A percentile compares a stretch with the other conserved stretches of the same genome.
These are phyloP conservation scores for Pneumocystis wakefieldiae DNA, from an alignment of 1,139 yeast genomes.

Conservation along the genomic window DNA sequence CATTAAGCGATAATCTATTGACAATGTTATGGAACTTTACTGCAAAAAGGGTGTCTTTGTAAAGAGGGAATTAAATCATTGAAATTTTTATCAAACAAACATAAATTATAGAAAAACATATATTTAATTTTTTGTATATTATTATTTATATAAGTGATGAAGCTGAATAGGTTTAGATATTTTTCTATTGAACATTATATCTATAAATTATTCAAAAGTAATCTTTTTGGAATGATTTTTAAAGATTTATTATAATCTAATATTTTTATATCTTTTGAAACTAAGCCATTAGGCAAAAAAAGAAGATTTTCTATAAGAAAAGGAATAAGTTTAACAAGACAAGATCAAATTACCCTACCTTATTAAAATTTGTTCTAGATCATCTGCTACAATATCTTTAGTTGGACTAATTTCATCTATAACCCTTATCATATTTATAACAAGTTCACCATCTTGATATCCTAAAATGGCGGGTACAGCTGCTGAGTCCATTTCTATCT, in stretches of 20 bases:
- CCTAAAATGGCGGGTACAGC: conserved; percentile 12
- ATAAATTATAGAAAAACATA: not conserved
- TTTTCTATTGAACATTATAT: not conserved
- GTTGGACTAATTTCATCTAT: conserved; percentile 9
- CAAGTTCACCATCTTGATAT: conserved; percentile 9
- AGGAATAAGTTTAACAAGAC: not conserved
- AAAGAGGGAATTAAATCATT: not conserved
- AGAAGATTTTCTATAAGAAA: not conserved
- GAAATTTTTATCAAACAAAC: not conserved
- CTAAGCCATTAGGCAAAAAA: not conserved
- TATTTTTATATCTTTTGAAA: not conserved
- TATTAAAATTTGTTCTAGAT: conserved; percentile 8
- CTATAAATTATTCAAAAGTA: not conserved
- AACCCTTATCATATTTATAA: conserved; percentile 10
- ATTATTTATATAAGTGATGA: not conserved
- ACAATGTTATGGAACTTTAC: conserved; percentile 84
- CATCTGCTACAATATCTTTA: not conserved
- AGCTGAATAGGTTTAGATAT: not conserved
- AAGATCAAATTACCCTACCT: not conserved
- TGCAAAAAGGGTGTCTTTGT: not conserved
- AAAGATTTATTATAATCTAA: not conserved
- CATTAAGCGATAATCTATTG: conserved; percentile 80
- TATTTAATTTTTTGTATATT: not conserved
- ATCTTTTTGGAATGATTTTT: not conserved
- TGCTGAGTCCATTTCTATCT: conserved; percentile 10